Base-by-base conservation (phyloP, 495 filamentous ascomycete species). In the Jackrogersella minutella region DNA sequence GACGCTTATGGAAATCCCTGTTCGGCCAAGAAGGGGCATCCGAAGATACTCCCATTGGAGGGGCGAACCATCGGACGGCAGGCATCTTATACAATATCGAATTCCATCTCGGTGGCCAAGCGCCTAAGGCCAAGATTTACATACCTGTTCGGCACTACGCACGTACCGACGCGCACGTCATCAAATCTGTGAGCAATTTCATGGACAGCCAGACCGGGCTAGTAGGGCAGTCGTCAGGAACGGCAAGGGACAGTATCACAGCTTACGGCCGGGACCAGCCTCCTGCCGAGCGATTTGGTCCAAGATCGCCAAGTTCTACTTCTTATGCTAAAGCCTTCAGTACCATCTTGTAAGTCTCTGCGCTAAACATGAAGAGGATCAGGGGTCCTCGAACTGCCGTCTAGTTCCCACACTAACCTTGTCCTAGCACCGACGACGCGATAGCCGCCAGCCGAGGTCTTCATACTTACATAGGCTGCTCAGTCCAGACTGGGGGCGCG, bases 31-130 rank as follows among this genome's bases (percentile, higher is more conserved):
- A n/a, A n/a, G 36, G 36, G 36, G 36, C 11, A 40, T 40, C 36
- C n/a, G n/a, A n/a, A n/a, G 11, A 40, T 40, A 10, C n/a, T 10
- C 36, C 36, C 11, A n/a, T 40, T 6, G 36, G 36, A 0, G 36
- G 16, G 3, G 14, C 2, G 1, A 40, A 10, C 14, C 52, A 55
- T 41, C 52, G 52, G 6, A 55, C 52, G 0, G 52, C 52, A 30
- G 52, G 52, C 3, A 55, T 55, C n/a, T 36, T 55, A 11, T 55
- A 55, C 16, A 55, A 55, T 41, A 36, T 55, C 22, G 52, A 55
- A 39, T 55, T 55, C 22, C 40, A 31, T 8, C 24, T 24, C n/a
- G 52, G 52, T 14, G 36, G 24, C 22, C 26, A 19, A 16, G 36
- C 14, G 9, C 52, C 52, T 16, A 28, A 26, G 19, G 52, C 41